Evolutionary conservation across 2,329 filamentous ascomycete species (phyloP).

Genomic region (Cordyceps javanica): DNA sequence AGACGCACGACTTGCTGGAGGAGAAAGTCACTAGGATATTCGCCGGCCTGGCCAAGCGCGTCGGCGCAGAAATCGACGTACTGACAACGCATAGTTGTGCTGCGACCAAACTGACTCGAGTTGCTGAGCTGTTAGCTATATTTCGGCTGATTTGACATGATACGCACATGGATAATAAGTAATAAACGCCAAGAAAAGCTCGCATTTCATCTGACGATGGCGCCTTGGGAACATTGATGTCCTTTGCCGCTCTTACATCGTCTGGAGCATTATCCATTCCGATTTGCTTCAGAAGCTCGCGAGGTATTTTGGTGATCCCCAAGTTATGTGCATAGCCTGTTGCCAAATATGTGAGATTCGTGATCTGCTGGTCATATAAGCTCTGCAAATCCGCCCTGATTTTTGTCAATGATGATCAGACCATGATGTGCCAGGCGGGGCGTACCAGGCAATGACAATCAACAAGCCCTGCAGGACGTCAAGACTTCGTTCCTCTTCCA

Average conservation of each 20-base stretch:
- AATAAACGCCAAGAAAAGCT: constrained; percentile 33
- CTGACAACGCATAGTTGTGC: constrained; percentile 25
- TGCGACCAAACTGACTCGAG: constrained; percentile 31
- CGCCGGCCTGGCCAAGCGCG: constrained; percentile 21
- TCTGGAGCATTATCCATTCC: constrained; percentile 12
- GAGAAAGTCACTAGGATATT: constrained; percentile 25
- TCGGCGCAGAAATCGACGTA: constrained; percentile 30
- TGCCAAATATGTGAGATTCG: constrained; percentile 33
- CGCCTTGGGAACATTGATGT: constrained; percentile 16
- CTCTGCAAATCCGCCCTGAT: constrained; percentile 30
- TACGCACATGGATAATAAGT: constrained; percentile 32
- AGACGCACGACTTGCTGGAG: constrained; percentile 30
- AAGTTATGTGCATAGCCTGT: constrained; percentile 37
- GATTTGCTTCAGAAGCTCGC: constrained; percentile 11
- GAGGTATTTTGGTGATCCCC: constrained; percentile 24
- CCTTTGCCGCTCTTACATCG: constrained; percentile 15
- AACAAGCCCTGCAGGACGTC: constrained; percentile 42
- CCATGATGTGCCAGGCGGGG: no score
- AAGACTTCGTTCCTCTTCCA: constrained; percentile 33
- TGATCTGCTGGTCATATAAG: constrained; percentile 29
- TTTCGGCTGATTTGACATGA: neutral
- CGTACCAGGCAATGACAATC: constrained; percentile 40
- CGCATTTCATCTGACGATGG: constrained; percentile 33
- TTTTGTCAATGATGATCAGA: neutral
- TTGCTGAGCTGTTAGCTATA: constrained; percentile 22